Base-by-base conservation (phyloP, 352 stramenopile species). In the Globisporangium spiculum region DNA sequence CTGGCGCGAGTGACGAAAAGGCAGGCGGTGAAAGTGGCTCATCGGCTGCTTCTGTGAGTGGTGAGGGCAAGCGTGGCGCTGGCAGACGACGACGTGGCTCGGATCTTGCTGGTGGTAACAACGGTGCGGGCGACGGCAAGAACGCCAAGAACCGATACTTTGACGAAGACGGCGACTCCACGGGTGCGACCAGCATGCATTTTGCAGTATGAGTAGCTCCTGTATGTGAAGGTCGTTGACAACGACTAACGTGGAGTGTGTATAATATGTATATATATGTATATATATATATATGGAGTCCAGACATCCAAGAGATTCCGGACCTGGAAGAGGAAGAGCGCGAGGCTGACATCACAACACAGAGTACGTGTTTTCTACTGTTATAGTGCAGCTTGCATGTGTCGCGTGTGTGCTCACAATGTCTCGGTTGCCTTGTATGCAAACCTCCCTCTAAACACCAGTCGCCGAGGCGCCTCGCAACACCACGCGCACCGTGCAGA, bases 291-390 rank as follows among this genome's bases (percentile, higher is more conserved):
- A 12, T 27, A 4, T 1, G 24, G 36, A 24, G 10, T 16, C 1
- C 1, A 93, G 86, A 92, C 27, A 88, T 93, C 44, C 75, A 90
- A 32, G 86, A 94, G 72, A 92, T 94, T 52, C 86, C 86, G 0
- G 86, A 94, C 67, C 67, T 94, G 7, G 84, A 94, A 44, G 86
- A 94, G 68, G 86, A 94, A 71, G 86, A 94, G 56, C 86, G 86
- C 20, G 84, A 92, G 62, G 79, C 75, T 0, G 86, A 92, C 59
- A 88, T 94, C 63, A 94, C 85, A 22, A 89, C 76, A 14, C 80
- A 89, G 67, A 67, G 80, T 76, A 70, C 69, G 62, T 63, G 62
- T 63, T 18, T 68, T 52, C 65, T 16, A 7, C 36, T 64, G 22
- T 48, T 58, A 58, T 48, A 66, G 7, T 44, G 24, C 8, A 41